Base-by-base conservation (phyloP, 179 eudicot genomes). In the Carnegiea gigantea region DNA sequence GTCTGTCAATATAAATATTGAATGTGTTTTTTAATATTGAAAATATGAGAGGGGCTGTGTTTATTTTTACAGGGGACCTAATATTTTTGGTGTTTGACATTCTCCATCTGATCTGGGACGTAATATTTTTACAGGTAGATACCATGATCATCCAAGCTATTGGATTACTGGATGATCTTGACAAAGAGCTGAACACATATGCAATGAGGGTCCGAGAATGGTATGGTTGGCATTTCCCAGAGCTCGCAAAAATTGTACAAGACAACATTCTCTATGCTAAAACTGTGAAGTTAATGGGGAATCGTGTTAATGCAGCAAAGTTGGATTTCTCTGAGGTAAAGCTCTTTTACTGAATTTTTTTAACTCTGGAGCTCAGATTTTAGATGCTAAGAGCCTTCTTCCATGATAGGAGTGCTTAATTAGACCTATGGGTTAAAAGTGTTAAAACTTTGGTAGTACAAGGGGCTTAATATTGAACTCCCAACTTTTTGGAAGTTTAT, bases 151-250 rank as follows among this genome's bases (percentile, higher is more conserved):
- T 95, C 81, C 99, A 95, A 87, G 99, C 98, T 53, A 95, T 95
- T 75, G 95, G 99, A 30, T 86, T 94, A 89, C 88, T 95, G 89
- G 99, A 95, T 89, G 99, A 93, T 83, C 98, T 95, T 85, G 98
- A 95, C 83, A 95, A 95, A 82, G 98, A 95, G 88, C 91, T 95
- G 23, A 93, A 95, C 82, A 95, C 97, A 38, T 95, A 93, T 85
- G 98, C 97, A 26, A 95, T 93, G 98, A 93, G 97, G 81, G 98
- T 93, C 33, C 88, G 95, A 36, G 98, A 95, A 83, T 95, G 98
- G 98, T 95, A 93, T 86, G 98, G 98, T 21, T 95, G 98, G 98
- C 98, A 95, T 92, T 95, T 95, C 77, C 98, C 98, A 0, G 98
- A 95, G 92, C 98, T 95, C 80, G 94, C 95, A 53, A 95, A 92